These are phyloP conservation scores for Yarrowia keelungensis DNA, from an alignment of 805 yeast species.

Conservation along the genomic window DNA sequence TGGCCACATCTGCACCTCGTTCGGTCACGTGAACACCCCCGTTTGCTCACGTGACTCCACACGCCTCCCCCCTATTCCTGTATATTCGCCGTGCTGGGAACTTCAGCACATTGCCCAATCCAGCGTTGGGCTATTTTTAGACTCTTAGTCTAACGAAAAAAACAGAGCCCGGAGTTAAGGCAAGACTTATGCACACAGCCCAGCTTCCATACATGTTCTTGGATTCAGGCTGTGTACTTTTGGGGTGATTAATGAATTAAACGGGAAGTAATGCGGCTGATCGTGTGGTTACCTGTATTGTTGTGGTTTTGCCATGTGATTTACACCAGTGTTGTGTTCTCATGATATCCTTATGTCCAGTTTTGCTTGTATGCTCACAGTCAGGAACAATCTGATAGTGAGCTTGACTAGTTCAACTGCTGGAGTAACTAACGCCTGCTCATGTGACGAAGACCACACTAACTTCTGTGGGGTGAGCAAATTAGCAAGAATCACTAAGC, in stretches of 20 bases:
- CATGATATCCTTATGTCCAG: no score
- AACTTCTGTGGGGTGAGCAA: conserved; percentile 24
- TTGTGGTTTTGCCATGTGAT: no score
- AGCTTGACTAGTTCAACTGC: no score
- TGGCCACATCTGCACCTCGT: no score
- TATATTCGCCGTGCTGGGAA: conserved; percentile 12
- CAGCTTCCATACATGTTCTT: conserved; percentile 36
- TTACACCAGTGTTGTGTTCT: no score
- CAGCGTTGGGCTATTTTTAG: conserved; percentile 14
- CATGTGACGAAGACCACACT: neutral
- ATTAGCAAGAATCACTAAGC: conserved; percentile 32
- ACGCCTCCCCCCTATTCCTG: neutral
- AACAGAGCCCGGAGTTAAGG: conserved; percentile 5
- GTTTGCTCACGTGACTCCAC: neutral
- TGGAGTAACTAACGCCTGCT: no score
- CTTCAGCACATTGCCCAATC: neutral
- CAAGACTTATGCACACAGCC: conserved; percentile 36
- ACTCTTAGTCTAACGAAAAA: neutral
- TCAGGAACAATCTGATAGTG: no score
- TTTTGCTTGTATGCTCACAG: no score
- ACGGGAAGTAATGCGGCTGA: no score
- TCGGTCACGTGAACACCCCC: neutral
- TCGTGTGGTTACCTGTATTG: no score
- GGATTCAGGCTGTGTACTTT: conserved; percentile 17
- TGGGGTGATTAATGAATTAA: neutral